Base-by-base conservation (phyloP, 2,329 filamentous ascomycete species). In the Curvularia sp. region DNA sequence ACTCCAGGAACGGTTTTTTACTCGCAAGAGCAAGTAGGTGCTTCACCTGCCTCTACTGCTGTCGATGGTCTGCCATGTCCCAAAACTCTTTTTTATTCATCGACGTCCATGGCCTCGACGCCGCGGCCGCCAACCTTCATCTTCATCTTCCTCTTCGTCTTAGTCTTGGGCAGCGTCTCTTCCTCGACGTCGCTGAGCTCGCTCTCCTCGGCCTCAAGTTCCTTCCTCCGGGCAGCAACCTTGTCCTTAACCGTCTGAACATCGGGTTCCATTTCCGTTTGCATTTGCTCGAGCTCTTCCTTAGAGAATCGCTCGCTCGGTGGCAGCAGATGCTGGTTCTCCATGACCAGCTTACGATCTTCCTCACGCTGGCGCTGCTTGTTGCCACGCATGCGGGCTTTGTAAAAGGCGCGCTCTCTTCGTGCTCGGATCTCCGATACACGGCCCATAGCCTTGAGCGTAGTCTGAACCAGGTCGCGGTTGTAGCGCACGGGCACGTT, bases 401-500 rank as follows among this genome's bases (percentile, higher is more conserved):
- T 93, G 84, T 97, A 97, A 82, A 97, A 97, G 66, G 90, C 90
- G 69, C 92, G 86, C 85, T 98, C 94, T 75, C 95, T 86, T 75
- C 88, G 87, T 58, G 86, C 80, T 54, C 93, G 85, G 79, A 98
- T 94, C 83, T 97, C 93, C 71, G 86, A 84, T 70, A 98, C 89
- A 64, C 94, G 87, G 80, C 92, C 85, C 93, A 99, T 99, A 67
- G 93, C 94, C 76, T 90, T 88, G 79, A 98, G 85, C 15, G 95
- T 98, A 74, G 90, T 92, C 69, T 86, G 85, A 64, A 97, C 88
- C 65, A 97, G 87, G 70, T 96, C 92, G 79, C 95, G 89, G 86
- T 97, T 92, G 87, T 99, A 99, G 76, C 94, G 92, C 62, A 96
- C 88, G 66, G 95, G 95, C 31, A 96, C 87, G 84, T 99, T 97